Evolutionary conservation across 1,284 basidiomycete genomes (phyloP), one percentile per base, ranked within the genome.

Genomic region (Puccinia polysora): DNA sequence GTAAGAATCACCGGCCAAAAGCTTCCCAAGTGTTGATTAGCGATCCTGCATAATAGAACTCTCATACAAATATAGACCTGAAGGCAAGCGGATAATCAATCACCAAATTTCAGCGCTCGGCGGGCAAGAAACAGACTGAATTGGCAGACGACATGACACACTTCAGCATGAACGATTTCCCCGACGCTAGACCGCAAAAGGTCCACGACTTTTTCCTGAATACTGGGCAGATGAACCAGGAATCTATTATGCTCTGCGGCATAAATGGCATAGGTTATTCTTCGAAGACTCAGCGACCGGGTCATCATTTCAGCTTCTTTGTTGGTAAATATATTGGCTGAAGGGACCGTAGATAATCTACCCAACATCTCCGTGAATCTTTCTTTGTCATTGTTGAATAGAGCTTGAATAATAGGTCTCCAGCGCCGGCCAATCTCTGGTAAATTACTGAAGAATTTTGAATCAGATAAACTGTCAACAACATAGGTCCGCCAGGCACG

Each of bases 1-100:
- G 93, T 90, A 75, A 97, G 81, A 65, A 99, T 85, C 36, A 97
- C 90, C 0, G 96, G 95, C 96, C 96, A 98, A 80, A 98, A 92
- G 76, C 91, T 92, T 15, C 90, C 87, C 77, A 99, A 79, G 79
- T 97, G 96, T 77, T 95, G 89, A 4, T 90, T 86, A 8, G 89
- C 89, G 73, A 97, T 85, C n/a, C 96, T 87, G 78, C 91, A 94
- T 72, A 98, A 84, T 34, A 98, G 81, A 1, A 97, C 89, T 8
- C 96, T 85, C 65, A 98, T 86, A 78, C 93, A 97, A 4, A 98
- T 84, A 79, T 94, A 98, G 3, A 85, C 83, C 82, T 83, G 71
- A 10, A 12, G 36, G 38, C 2, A 45, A 68, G 7, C 18, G 53
- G 32, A 73, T 70, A n/a, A 64, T 32, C 34, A 20, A 28, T 28